Evolutionary conservation across 495 filamentous ascomycete species (phyloP).

Genomic region (Penicillium paxilli): DNA sequence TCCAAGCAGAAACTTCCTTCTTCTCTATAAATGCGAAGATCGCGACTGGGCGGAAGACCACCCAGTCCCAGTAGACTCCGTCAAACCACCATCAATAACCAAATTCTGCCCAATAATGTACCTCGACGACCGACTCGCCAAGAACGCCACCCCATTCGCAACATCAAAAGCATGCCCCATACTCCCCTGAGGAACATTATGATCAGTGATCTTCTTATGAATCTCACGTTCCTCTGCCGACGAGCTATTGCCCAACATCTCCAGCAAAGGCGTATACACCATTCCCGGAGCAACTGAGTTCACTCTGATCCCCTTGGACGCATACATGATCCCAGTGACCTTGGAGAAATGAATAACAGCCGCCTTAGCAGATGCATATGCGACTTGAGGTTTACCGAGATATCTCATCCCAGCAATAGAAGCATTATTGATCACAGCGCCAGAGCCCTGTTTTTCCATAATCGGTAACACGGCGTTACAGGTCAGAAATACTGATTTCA

Average conservation of each 20-base stretch:
- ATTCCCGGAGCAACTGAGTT: constrained; percentile 52
- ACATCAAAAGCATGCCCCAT: constrained; percentile 23
- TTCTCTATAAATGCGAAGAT: neutral
- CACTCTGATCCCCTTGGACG: constrained; percentile 41
- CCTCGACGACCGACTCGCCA: constrained; percentile 8
- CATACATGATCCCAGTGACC: constrained; percentile 49
- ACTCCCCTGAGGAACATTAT: constrained; percentile 14
- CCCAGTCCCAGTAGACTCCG: constrained; percentile 25
- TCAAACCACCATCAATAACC: constrained; percentile 15
- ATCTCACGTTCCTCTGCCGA: constrained; percentile 11
- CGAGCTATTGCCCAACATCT: constrained; percentile 11
- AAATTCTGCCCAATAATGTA: constrained; percentile 18
- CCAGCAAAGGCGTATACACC: constrained; percentile 41
- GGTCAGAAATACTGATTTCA: constrained; percentile 50
- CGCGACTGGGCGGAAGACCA: neutral
- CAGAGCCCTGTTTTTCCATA: constrained; percentile 46
- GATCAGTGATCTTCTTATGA: constrained; percentile 11
- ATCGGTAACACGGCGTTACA: constrained; percentile 42
- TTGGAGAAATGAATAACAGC: constrained; percentile 47
- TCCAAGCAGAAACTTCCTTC: too few relatives aligned
- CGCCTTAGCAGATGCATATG: constrained; percentile 49
- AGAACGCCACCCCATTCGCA: constrained; percentile 12
- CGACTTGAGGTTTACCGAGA: constrained; percentile 50
- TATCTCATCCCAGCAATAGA: constrained; percentile 47
- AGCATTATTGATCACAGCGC: constrained; percentile 43